Evolutionary conservation across 1,284 basidiomycete species (phyloP).

Genomic region (Microbotryum violaceum): DNA sequence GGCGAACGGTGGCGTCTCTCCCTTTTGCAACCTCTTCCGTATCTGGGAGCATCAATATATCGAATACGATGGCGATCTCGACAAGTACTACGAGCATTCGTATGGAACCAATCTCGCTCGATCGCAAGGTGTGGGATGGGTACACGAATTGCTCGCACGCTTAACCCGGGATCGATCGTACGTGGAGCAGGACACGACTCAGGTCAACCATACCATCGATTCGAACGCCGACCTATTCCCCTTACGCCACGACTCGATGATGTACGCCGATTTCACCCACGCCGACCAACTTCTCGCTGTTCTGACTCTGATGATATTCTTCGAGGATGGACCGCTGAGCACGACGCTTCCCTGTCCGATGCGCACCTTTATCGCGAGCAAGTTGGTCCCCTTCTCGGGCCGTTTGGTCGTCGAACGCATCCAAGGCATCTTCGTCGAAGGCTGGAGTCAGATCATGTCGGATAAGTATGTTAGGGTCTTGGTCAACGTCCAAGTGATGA

Average conservation of each 20-base stretch:
- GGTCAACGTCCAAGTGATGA: too few species aligned
- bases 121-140: conserved; percentile 54
- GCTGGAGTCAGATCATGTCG: too few species aligned
- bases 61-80: conserved; percentile 52
- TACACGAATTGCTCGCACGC: conserved; percentile 73
- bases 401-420: conserved; percentile 59
- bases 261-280: conserved; percentile 30
- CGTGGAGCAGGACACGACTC: conserved; percentile 58
- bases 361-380: conserved; percentile 41
- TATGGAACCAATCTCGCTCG: conserved; percentile 37
- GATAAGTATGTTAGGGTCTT: too few species aligned
- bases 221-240: conserved; percentile 61
- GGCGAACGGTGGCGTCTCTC: too few species aligned
- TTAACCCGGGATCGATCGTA: conserved; percentile 48
- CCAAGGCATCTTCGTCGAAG: conserved; percentile 40
- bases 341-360: conserved; percentile 63
- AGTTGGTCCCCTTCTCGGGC: conserved; percentile 56
- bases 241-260: not conserved
- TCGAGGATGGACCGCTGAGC: conserved; percentile 66
- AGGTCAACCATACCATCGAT: conserved; percentile 55
- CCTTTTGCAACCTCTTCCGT: too few species aligned
- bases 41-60: conserved; percentile 1
- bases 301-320: conserved; percentile 53
- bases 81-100: conserved; percentile 58
- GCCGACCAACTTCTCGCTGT: conserved; percentile 22